These are phyloP conservation scores for Coniochaeta prunicola DNA, from an alignment of 2,329 filamentous ascomycete species.

Conservation along the genomic window DNA sequence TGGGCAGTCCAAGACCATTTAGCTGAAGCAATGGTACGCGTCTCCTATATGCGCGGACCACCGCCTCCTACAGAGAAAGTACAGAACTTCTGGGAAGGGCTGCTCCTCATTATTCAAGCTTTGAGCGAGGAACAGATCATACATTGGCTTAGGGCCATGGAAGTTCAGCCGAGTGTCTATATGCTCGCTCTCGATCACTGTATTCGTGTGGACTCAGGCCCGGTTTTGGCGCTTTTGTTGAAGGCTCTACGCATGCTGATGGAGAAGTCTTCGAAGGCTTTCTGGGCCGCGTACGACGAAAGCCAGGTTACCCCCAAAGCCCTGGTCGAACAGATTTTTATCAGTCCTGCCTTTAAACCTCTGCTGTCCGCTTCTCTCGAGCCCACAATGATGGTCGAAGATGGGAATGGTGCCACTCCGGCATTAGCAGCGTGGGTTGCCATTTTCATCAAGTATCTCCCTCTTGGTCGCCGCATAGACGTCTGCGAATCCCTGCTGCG, in stretches of 20 bases:
- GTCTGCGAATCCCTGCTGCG: constrained; percentile 73
- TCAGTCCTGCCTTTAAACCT: constrained; percentile 58
- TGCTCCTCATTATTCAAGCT: constrained; percentile 64
- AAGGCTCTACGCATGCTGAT: constrained; percentile 65
- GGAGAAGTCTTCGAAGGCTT: constrained; percentile 67
- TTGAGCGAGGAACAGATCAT: constrained; percentile 69
- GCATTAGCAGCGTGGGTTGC: constrained; percentile 72
- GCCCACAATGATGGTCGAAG: constrained; percentile 39
- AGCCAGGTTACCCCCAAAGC: constrained; percentile 65
- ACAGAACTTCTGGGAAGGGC: constrained; percentile 71
- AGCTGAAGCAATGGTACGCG: constrained; percentile 57
- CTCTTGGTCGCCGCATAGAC: constrained; percentile 67
- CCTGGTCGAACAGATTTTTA: constrained; percentile 78
- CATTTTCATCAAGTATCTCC: constrained; percentile 71
- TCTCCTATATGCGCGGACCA: constrained; percentile 38
- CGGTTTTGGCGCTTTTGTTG: constrained; percentile 61
- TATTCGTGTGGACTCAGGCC: constrained; percentile 35
- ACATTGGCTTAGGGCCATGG: constrained; percentile 70
- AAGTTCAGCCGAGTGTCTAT: constrained; percentile 68
- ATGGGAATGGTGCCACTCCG: constrained; percentile 45
- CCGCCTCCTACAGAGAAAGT: constrained; percentile 35
- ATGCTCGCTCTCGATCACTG: constrained; percentile 48
- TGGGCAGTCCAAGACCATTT: constrained; percentile 77
- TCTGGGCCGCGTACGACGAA: constrained; percentile 76
- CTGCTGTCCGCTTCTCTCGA: constrained; percentile 55